Conservation (phyloP, 1,284 basidiomycete genomes). For the Ceratobasidium sp. region DNA sequence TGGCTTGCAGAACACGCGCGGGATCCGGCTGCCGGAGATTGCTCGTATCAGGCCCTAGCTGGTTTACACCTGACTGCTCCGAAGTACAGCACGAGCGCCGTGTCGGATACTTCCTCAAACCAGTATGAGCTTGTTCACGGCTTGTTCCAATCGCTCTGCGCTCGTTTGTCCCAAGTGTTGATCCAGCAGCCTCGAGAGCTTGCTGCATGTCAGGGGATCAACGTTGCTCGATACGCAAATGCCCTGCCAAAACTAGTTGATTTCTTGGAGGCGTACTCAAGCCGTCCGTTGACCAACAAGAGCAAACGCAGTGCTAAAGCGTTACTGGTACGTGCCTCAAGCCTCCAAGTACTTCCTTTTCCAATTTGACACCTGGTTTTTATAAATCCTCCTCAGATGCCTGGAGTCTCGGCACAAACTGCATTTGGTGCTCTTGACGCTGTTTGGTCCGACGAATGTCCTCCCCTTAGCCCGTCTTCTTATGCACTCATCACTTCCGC, state of each 20-base stretch:
- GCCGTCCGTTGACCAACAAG: neutral
- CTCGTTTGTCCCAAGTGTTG: neutral
- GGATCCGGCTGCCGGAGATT: neutral
- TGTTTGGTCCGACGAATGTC: constrained; percentile 5
- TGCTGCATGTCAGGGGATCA: neutral
- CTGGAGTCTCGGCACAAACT: neutral
- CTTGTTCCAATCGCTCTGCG: neutral
- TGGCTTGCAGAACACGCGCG: constrained; percentile 6
- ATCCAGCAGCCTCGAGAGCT: neutral
- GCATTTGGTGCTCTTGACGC: neutral
- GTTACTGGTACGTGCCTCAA: neutral
- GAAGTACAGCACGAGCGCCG: too few relatives aligned
- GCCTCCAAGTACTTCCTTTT: neutral
- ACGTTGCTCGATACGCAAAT: neutral
- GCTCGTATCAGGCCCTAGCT: constrained; percentile 6
- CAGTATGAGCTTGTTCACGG: neutral
- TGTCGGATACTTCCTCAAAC: too few relatives aligned
- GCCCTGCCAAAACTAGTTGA: neutral
- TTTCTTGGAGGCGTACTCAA: neutral
- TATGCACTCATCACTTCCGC: constrained; percentile 2
- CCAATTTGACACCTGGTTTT: neutral
- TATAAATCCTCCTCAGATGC: neutral
- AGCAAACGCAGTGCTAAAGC: too few relatives aligned
- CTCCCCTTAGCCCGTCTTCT: neutral
- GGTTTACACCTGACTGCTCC: too few relatives aligned